Conservation (phyloP, 169 alveolate species). For the Eimeria maxima region DNA sequence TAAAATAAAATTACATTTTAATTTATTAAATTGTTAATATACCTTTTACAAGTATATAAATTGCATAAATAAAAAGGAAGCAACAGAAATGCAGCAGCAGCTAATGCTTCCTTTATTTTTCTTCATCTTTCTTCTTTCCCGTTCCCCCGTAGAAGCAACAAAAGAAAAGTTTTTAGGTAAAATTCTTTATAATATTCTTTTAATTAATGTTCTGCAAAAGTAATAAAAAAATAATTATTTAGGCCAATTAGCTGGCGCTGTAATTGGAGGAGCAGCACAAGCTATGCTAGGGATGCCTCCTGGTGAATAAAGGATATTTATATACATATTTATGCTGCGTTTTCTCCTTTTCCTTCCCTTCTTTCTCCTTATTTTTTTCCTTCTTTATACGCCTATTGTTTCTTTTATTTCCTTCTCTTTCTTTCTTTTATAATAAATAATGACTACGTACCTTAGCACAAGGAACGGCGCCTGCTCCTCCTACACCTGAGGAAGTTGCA, state of each 20-base stretch:
- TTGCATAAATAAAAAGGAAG: neutral
- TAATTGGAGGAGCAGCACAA: slow-evolving; percentile 25
- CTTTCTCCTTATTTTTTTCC: too few species aligned
- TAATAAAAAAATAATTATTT: neutral
- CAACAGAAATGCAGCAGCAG: neutral
- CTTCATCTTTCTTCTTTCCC: neutral
- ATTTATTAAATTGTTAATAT: neutral
- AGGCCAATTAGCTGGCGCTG: slow-evolving; percentile 36
- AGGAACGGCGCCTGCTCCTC: too few species aligned
- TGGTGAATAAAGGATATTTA: too few species aligned
- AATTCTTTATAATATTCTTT: neutral
- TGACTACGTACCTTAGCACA: too few species aligned
- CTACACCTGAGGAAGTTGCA: too few species aligned
- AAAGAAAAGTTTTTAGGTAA: slow-evolving; percentile 7
- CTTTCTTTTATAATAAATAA: too few species aligned
- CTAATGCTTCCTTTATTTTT: neutral
- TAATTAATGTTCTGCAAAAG: neutral
- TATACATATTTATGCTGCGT: too few species aligned
- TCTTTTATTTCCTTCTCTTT: too few species aligned
- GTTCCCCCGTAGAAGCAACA: neutral
- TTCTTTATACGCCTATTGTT: too few species aligned
- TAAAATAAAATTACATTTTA: neutral
- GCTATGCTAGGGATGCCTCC: neutral
- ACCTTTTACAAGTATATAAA: too few species aligned
- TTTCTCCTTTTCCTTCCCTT: too few species aligned